Evolutionary conservation across 2,329 filamentous ascomycete genomes (phyloP).

Genomic region (Neocucurbitaria cava): DNA sequence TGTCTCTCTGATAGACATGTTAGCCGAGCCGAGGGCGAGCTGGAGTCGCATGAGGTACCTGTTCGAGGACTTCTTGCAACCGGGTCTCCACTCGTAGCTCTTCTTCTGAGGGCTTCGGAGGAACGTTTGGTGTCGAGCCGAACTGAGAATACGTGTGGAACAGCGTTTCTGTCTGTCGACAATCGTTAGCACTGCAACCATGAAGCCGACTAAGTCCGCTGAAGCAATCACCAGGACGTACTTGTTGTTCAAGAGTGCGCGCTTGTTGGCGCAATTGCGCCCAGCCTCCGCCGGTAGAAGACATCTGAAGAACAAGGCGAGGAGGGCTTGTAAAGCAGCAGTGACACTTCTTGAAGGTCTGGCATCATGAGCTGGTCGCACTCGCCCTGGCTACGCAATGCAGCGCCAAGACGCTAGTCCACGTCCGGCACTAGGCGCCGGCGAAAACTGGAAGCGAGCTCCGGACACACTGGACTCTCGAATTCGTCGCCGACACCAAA

Average conservation of each 20-base stretch:
- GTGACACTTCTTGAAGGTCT: constrained; percentile 21
- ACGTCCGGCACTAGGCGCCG: neutral
- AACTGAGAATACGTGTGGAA: constrained; percentile 92
- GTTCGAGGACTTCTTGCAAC: constrained; percentile 83
- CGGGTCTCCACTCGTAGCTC: constrained; percentile 81
- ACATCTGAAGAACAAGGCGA: constrained; percentile 33
- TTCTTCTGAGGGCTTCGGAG: constrained; percentile 83
- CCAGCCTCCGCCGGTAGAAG: constrained; percentile 68
- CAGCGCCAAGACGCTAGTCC: constrained; percentile 30
- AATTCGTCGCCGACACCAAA: constrained; percentile 27
- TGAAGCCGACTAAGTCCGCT: constrained; percentile 20
- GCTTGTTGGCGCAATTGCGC: constrained; percentile 93
- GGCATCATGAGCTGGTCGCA: constrained; percentile 27
- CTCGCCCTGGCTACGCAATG: constrained; percentile 26
- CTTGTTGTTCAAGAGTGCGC: constrained; percentile 86
- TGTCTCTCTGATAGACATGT: constrained; percentile 69
- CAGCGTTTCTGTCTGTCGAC: constrained; percentile 76
- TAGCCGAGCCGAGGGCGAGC: neutral
- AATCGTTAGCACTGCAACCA: constrained; percentile 29
- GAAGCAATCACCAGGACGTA: constrained; percentile 50
- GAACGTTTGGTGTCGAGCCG: constrained; percentile 78
- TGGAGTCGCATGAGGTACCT: constrained; percentile 59
- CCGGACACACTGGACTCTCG: constrained; percentile 28
- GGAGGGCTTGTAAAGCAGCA: constrained; percentile 8
- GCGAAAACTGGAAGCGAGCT: constrained; percentile 27